Conservation (phyloP, 2,329 filamentous ascomycete genomes). For the Cladophialophora carrionii region DNA sequence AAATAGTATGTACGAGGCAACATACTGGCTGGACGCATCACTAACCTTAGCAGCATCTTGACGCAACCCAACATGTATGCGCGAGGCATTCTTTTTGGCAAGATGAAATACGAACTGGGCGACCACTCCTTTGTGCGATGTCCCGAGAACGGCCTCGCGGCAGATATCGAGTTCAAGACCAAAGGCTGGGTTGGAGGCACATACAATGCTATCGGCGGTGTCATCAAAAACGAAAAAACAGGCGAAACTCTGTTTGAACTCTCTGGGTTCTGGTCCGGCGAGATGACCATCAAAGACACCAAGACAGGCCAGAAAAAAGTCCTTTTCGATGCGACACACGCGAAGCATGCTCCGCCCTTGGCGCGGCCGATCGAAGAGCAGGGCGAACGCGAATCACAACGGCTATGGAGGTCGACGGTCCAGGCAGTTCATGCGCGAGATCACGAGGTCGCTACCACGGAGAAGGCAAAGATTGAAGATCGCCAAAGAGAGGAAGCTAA, state of each 20-base stretch:
- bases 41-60: slow-evolving; percentile 64
- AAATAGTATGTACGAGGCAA: slow-evolving; percentile 71
- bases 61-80: slow-evolving; percentile 99
- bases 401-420: slow-evolving; percentile 79
- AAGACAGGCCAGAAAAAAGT: slow-evolving; percentile 88
- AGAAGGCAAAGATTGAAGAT: slow-evolving; percentile 96
- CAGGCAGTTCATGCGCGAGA: slow-evolving; percentile 81
- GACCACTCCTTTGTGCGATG: slow-evolving; percentile 77
- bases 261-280: slow-evolving; percentile 88
- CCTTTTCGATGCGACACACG: slow-evolving; percentile 81
- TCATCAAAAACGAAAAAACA: slow-evolving; percentile 83
- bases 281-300: slow-evolving; percentile 89
- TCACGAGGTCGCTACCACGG: slow-evolving; percentile 85
- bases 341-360: slow-evolving; percentile 73
- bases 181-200: slow-evolving; percentile 96
- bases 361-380: slow-evolving; percentile 83
- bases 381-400: slow-evolving; percentile 85
- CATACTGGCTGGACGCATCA: not conserved
- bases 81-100: slow-evolving; percentile 92
- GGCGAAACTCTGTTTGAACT: slow-evolving; percentile 89
- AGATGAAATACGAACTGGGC: slow-evolving; percentile 97
- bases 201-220: slow-evolving; percentile 93
- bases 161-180: slow-evolving; percentile 97
- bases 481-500: slow-evolving; percentile 87
- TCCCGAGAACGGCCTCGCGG: slow-evolving; percentile 80